phyloP scores from a whole-genome alignment of 2,329 filamentous ascomycete genomes.

The Fusarium sp. region DNA sequence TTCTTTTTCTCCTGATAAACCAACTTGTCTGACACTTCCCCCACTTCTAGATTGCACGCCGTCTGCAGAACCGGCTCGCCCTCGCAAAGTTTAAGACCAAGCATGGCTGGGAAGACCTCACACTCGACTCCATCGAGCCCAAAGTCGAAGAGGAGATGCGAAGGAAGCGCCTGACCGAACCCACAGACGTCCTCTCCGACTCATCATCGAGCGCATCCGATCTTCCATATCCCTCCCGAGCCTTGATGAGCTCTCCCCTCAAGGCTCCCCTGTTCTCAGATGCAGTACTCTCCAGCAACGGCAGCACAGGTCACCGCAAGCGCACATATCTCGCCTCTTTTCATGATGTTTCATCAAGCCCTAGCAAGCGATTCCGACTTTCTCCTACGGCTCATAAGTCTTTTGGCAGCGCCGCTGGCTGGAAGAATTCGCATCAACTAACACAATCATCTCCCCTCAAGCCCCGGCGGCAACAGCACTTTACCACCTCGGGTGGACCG shows the following conservation, averaged over 20 bases:
- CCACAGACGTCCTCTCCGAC: constrained; percentile 84
- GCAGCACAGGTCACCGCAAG: constrained; percentile 76
- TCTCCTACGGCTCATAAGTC: constrained; percentile 74
- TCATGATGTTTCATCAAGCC: constrained; percentile 68
- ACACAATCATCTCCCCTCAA: constrained; percentile 91
- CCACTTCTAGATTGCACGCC: constrained; percentile 83
- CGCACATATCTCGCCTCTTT: constrained; percentile 74
- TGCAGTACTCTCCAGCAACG: constrained; percentile 79
- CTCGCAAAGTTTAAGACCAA: constrained; percentile 98
- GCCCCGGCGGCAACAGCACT: constrained; percentile 80
- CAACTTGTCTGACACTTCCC: constrained; percentile 40
- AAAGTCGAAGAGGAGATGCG: constrained; percentile 85
- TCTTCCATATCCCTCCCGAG: constrained; percentile 75
- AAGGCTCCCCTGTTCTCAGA: constrained; percentile 89
- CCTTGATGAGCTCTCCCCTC: constrained; percentile 87
- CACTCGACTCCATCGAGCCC: constrained; percentile 87
- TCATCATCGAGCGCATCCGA: constrained; percentile 89
- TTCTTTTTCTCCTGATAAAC: constrained; percentile 1
- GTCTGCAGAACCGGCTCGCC: constrained; percentile 92
- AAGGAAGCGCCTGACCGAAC: constrained; percentile 75
- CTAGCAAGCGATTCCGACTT: constrained; percentile 77
- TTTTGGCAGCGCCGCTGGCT: constrained; percentile 70
- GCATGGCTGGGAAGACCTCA: constrained; percentile 93
- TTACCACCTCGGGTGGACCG: constrained; percentile 78
- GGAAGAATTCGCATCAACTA: constrained; percentile 83